Base-by-base conservation (phyloP, 345 rosid species). In the Eucalyptus microcorys region DNA sequence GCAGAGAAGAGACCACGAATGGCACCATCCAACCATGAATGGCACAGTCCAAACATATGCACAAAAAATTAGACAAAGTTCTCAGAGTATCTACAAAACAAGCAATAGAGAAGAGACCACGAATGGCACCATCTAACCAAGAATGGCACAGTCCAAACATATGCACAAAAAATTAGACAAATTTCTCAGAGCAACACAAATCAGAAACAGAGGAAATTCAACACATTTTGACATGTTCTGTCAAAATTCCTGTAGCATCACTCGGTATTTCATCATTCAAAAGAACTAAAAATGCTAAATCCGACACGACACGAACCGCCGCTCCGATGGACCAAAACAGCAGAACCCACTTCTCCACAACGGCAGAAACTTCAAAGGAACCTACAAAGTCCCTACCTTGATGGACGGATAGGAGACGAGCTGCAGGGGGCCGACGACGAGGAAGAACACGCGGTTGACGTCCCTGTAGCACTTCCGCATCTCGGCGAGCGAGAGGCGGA, bases 371-470 rank as follows among this genome's bases (percentile, higher is more conserved):
- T 68, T 47, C 48, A 43, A 3, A 81, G n/a, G 17, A 47, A 50
- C 24, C 32, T 12, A 81, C 30, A 24, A 49, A 37, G 68, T 57
- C 43, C 34, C 8, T 76, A 97, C 99, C 99, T 96, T 88, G 64
- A 96, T 71, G 12, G 99, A 94, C 90, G 99, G 99, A 87, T 94
- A 97, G 27, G 98, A 95, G 34, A 94, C 91, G 91, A 97, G 94
- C 87, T 97, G 99, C 91, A 97, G 90, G 26, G 99, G 99, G 47
- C 99, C 99, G 76, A 97, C 97, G 55, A 97, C 94, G 86, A 95
- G 71, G 59, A 96, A 89, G 89, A 96, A 96, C 96, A 95, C 93
- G 61, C 90, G 87, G 94, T 96, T 93, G 50, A 96, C 99, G 90
- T 95, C 96, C 94, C 87, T 95, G 89, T 96, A 97, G 86, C 99